Percentiles rank a stretch among this genome's conserved stretches.
These are phyloP conservation scores for Sugiyamaella neomexicana DNA, from an alignment of 1,139 yeast species.

Conservation along the genomic window DNA sequence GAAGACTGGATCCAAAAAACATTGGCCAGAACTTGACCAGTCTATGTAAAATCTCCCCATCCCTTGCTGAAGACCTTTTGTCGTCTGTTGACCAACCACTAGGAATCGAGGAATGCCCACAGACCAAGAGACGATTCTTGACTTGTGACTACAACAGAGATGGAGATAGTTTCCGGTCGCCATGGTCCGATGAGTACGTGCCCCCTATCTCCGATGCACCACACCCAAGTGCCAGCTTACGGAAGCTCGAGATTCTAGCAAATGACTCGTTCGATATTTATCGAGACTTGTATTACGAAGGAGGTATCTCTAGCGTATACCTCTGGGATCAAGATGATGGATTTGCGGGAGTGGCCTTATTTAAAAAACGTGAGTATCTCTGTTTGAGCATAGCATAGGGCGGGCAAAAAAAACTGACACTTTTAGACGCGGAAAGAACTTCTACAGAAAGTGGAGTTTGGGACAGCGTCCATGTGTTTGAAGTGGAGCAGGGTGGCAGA, in stretches of 20 bases:
- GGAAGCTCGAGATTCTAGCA: constrained; percentile 76
- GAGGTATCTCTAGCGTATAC: constrained; percentile 87
- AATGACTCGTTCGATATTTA: constrained; percentile 92
- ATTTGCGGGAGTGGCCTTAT: constrained; percentile 88
- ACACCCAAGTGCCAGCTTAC: constrained; percentile 63
- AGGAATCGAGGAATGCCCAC: constrained; percentile 54
- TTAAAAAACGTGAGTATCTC: constrained; percentile 60
- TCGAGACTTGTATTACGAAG: constrained; percentile 91
- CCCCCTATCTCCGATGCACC: constrained; percentile 70
- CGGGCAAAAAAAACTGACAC: not conserved
- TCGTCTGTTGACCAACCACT: constrained; percentile 89
- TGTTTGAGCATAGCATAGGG: too few species aligned
- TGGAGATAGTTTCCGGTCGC: constrained; percentile 88
- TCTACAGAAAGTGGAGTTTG: constrained; percentile 56
- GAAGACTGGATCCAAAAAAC: constrained; percentile 80
- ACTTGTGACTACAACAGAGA: constrained; percentile 96
- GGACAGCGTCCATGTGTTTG: constrained; percentile 94
- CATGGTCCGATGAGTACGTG: constrained; percentile 81
- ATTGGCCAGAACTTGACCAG: constrained; percentile 62
- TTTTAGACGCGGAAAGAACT: constrained; percentile 9
- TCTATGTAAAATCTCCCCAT: constrained; percentile 76
- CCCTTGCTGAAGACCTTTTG: constrained; percentile 80
- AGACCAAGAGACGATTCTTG: constrained; percentile 65
- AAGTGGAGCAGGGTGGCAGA: constrained; percentile 55
- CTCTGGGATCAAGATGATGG: constrained; percentile 74